These are phyloP conservation scores for Alternaria angustiovoidea DNA, from an alignment of 2,329 filamentous ascomycete genomes.

Conservation along the genomic window DNA sequence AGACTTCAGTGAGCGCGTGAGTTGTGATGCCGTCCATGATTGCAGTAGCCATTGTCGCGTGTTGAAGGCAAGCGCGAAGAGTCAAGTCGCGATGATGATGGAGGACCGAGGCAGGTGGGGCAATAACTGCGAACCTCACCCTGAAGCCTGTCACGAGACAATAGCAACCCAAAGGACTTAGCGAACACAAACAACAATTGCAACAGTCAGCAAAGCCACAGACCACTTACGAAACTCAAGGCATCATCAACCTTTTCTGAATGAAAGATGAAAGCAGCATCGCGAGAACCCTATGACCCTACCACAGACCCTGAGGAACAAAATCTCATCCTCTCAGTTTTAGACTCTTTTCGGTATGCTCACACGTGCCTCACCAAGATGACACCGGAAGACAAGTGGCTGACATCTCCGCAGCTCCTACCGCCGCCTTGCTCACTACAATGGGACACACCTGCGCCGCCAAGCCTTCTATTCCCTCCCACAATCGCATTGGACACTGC, in stretches of 20 bases:
- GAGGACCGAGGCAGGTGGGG: slow-evolving; percentile 7
- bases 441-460: slow-evolving; percentile 87
- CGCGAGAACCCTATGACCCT: slow-evolving; percentile 70
- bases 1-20: slow-evolving; percentile 60
- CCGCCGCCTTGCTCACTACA: slow-evolving; percentile 83
- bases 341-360: slow-evolving; percentile 85
- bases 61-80: not conserved
- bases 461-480: slow-evolving; percentile 94
- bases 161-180: not conserved
- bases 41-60: slow-evolving; percentile 29
- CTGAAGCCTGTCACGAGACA: not conserved
- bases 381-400: not conserved
- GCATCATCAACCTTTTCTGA: not conserved
- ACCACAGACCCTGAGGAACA: slow-evolving; percentile 81
- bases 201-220: not conserved
- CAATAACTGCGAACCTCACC: slow-evolving; percentile 6
- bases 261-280: slow-evolving; percentile 49
- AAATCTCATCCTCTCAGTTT: slow-evolving; percentile 77
- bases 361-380: not conserved
- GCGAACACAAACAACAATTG: not conserved
- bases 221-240: not conserved
- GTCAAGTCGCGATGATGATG: not conserved
- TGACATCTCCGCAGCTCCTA: slow-evolving; percentile 70
- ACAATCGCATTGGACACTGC: slow-evolving; percentile 80
- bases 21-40: slow-evolving; percentile 23